Base-by-base conservation (phyloP, 257 asterid species). In the Przewalskia tangutica region DNA sequence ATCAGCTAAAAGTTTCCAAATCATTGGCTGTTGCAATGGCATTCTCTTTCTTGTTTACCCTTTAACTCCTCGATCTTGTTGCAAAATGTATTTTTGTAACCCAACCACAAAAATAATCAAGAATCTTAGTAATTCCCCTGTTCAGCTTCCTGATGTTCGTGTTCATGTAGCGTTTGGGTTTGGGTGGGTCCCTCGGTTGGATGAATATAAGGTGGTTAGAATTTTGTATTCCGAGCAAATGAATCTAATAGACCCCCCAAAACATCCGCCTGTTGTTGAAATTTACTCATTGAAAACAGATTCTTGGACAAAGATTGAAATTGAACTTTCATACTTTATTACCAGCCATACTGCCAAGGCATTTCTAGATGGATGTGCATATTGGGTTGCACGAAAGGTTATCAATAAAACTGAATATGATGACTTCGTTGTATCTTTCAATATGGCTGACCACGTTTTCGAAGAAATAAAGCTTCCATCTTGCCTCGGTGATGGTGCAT, bases 11-110 rank as follows among this genome's bases (percentile, higher is more conserved):
- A 50, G 58, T 20, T 50, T 75, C 5, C 44, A 75, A 50, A 62
- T 75, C 58, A 6, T 40, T 75, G 80, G 80, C n/a, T 75, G 60
- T 75, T 75, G 80, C 58, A 75, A 50, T 75, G 62, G 63, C n/a
- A 17, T 75, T 50, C 44, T 75, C 17, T 50, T 75, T 34, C 58
- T 75, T 48, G 11, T 50, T 50, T 75, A 54, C 58, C 63, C 62
- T n/a, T 4, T n/a, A 48, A 23, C 32, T 75, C 60, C 42, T 44
- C 14, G 18, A 50, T 54, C 44, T 75, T n/a, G 63, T n/a, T 20
- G 80, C 42, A 50, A 54, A 4, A 9, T 75, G 60, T 32, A 75
- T 48, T 44, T 75, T 12, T 75, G 62, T 62, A 75, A 75, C 17
- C 80, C 80, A 9, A 40, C 58, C 60, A 75, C 58, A 6, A 9